A percentile compares a stretch with the other conserved stretches of the same genome.
These are phyloP conservation scores for Volvox carteri DNA, from an alignment of 163 green algal species.

Conservation along the genomic window DNA sequence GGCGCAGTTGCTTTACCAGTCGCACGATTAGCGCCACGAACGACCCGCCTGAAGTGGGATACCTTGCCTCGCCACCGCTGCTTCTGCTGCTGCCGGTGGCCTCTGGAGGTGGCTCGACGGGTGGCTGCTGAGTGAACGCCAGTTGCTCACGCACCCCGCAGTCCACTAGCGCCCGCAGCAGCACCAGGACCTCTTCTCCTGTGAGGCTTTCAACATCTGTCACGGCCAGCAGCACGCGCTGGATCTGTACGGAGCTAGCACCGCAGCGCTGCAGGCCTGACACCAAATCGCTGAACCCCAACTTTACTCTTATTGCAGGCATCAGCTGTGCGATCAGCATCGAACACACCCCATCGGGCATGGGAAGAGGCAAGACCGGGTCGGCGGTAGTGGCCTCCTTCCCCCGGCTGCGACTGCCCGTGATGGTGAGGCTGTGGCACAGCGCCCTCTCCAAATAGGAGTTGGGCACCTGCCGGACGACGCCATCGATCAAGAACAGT, in stretches of 20 bases:
- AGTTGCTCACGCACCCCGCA: slow-evolving; percentile 1
- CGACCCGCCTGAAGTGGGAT: no score
- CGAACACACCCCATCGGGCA: neutral
- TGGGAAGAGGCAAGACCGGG: neutral
- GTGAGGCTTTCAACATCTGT: neutral
- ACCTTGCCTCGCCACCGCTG: no score
- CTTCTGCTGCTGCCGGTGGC: no score
- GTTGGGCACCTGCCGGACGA: neutral
- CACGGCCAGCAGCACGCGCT: neutral
- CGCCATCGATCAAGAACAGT: neutral
- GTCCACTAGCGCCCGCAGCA: neutral
- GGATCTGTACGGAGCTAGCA: neutral
- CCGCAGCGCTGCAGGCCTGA: neutral
- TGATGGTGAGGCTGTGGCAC: neutral
- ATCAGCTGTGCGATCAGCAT: neutral
- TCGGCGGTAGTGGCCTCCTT: neutral
- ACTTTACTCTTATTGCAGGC: neutral
- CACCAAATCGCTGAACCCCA: neutral
- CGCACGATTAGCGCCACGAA: no score
- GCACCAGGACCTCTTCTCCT: neutral
- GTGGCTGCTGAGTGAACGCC: neutral
- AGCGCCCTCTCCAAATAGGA: neutral
- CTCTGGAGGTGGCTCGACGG: no score
- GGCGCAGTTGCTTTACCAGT: no score
- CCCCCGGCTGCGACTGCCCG: no score